Base-by-base conservation (phyloP, 2,329 filamentous ascomycete genomes). In the Trichoderma lentiforme region DNA sequence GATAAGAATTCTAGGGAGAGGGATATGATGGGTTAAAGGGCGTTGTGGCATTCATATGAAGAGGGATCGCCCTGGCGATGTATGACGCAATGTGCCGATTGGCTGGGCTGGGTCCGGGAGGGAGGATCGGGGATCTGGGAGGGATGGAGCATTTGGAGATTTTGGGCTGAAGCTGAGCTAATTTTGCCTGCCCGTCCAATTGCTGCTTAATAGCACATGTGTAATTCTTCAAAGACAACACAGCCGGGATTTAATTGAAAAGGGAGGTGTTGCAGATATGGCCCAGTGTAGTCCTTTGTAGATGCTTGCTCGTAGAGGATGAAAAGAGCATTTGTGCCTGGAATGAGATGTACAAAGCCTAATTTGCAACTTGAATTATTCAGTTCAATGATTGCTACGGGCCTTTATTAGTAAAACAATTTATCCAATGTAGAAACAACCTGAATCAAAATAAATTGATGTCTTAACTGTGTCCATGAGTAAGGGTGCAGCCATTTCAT, bases 11-110 rank as follows among this genome's bases (percentile, higher is more conserved):
- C 18, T 3, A 68, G 65, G 53, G 65, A 68, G 65, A 60, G 65
- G 36, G 11, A 28, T 12, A 4, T 47, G 34, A 47, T 67, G 64
- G 26, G n/a, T 9, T 12, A 43, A 43, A 68, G 32, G 32, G 47
- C 24, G 21, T 56, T 30, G 39, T n/a, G 43, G 30, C 14, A 39
- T 30, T 34, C 26, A 26, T n/a, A 36, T 70, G n/a, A 26, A 26
- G 14, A n/a, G 30, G n/a, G 47, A 62, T 21, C 28, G 43, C 43
- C 30, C 28, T 47, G 14, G 53, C 43, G 32, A n/a, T 56, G 60
- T 47, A 70, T 70, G 68, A 70, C 68, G 68, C 58, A 63, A 70
- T 64, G 58, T 30, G 32, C 58, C 60, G 68, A 70, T 64, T 64
- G 68, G 60, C 26, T 24, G 43, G 60, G 32, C 24, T 30, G 43